phyloP scores from a whole-genome alignment of 2,329 filamentous ascomycete genomes.

The Exophiala bonariae region DNA sequence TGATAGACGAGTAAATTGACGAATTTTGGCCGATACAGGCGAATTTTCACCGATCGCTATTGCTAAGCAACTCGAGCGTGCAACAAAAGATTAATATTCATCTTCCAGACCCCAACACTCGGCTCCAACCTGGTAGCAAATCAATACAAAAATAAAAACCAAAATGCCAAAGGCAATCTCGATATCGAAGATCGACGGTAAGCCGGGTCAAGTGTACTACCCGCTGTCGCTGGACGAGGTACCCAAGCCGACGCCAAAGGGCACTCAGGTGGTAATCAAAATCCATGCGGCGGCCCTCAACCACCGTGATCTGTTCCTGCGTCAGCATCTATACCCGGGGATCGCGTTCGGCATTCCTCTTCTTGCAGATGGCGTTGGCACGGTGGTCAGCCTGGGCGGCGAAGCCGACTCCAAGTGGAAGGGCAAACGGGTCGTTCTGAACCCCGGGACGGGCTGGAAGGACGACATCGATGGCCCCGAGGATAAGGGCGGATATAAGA shows the following conservation, averaged over 20 bases:
- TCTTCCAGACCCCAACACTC: too few relatives aligned
- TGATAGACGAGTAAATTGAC: too few relatives aligned
- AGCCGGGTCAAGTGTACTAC: slow-evolving; percentile 80
- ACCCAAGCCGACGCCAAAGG: slow-evolving; percentile 63
- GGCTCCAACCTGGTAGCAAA: too few relatives aligned
- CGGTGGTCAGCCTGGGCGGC: slow-evolving; percentile 66
- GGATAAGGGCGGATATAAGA: slow-evolving; percentile 54
- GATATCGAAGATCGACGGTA: slow-evolving; percentile 53
- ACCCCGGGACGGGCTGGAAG: slow-evolving; percentile 77
- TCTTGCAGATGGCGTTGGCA: slow-evolving; percentile 78
- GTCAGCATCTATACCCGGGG: slow-evolving; percentile 85
- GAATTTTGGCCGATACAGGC: too few relatives aligned
- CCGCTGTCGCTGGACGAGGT: slow-evolving; percentile 56
- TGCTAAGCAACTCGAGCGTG: slow-evolving; percentile 12
- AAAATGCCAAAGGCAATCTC: slow-evolving; percentile 47
- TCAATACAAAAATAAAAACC: too few relatives aligned
- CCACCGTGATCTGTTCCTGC: slow-evolving; percentile 92
- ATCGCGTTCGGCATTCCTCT: slow-evolving; percentile 77
- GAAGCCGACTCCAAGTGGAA: slow-evolving; percentile 57
- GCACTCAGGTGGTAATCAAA: slow-evolving; percentile 70
- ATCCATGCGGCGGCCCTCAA: slow-evolving; percentile 82
- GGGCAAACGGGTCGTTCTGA: slow-evolving; percentile 72
- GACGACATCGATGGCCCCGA: slow-evolving; percentile 73
- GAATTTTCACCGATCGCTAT: slow-evolving; percentile 13
- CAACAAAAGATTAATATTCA: too few relatives aligned